Conservation (phyloP, 2,329 filamentous ascomycete genomes). For the Aureobasidium sp. region DNA sequence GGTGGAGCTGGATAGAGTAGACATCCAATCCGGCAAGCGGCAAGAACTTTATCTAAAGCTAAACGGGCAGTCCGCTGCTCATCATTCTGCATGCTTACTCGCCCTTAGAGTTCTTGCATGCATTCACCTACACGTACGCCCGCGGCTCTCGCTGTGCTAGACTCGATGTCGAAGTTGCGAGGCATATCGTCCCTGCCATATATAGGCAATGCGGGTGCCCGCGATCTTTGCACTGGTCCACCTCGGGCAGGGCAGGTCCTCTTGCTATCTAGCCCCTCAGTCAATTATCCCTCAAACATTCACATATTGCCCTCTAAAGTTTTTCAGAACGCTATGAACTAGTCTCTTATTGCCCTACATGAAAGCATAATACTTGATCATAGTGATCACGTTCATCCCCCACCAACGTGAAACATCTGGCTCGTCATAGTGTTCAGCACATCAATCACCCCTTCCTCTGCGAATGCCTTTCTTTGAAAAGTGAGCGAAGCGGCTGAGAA, state of each 20-base stretch:
- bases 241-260: neutral
- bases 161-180: neutral
- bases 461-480: neutral
- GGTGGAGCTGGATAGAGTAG: slow-evolving; percentile 3
- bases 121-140: slow-evolving; percentile 9
- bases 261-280: neutral
- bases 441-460: neutral
- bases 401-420: neutral
- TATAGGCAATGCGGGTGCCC: neutral
- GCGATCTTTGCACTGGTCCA: neutral
- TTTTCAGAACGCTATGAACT: neutral
- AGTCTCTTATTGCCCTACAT: neutral
- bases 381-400: neutral
- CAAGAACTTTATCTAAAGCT: slow-evolving; percentile 1
- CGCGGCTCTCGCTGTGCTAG: neutral
- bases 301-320: neutral
- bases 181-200: neutral
- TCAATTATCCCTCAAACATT: slow-evolving; percentile 4
- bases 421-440: neutral
- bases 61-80: neutral
- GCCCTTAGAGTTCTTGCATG: slow-evolving; percentile 8
- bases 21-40: slow-evolving; percentile 2
- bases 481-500: neutral
- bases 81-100: slow-evolving; percentile 14
- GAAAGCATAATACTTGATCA: neutral